These are phyloP conservation scores for Penicillium tannophilum DNA, from an alignment of 495 filamentous ascomycete genomes.

Conservation along the genomic window DNA sequence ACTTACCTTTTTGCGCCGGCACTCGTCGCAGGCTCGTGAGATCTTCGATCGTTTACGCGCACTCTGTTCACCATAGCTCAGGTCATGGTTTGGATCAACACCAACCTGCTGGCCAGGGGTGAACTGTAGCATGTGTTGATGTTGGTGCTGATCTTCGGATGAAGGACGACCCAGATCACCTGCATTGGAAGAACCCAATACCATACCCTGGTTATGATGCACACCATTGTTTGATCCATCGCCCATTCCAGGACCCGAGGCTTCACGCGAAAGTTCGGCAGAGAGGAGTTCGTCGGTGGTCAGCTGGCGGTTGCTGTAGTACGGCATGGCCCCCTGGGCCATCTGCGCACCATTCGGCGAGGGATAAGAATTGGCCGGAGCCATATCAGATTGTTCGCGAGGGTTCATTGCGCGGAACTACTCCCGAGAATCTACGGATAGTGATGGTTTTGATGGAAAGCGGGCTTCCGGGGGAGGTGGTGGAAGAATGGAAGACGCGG, in stretches of 20 bases:
- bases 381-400: constrained; percentile 51
- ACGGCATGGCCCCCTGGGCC: constrained; percentile 48
- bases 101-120: constrained; percentile 52
- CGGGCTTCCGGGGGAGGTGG: constrained; percentile 35
- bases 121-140: constrained; percentile 52
- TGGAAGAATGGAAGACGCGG: constrained; percentile 39
- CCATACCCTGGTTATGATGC: constrained; percentile 46
- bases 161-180: constrained; percentile 44
- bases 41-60: constrained; percentile 89
- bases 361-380: constrained; percentile 49
- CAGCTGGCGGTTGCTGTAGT: constrained; percentile 50
- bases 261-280: constrained; percentile 50
- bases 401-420: constrained; percentile 41
- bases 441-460: constrained; percentile 23
- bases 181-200: constrained; percentile 43
- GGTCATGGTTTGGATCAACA: constrained; percentile 53
- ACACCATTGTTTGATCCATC: constrained; percentile 47
- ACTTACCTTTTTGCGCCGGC: constrained; percentile 83
- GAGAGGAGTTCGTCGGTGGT: constrained; percentile 50
- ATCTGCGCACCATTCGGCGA: constrained; percentile 54
- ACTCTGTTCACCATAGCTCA: constrained; percentile 60
- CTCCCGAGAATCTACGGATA: constrained; percentile 11
- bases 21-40: constrained; percentile 93
- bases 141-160: constrained; percentile 47
- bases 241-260: constrained; percentile 42